phyloP scores from a whole-genome alignment of 2,329 filamentous ascomycete genomes.

The Stagonosporopsis rhizophila region DNA sequence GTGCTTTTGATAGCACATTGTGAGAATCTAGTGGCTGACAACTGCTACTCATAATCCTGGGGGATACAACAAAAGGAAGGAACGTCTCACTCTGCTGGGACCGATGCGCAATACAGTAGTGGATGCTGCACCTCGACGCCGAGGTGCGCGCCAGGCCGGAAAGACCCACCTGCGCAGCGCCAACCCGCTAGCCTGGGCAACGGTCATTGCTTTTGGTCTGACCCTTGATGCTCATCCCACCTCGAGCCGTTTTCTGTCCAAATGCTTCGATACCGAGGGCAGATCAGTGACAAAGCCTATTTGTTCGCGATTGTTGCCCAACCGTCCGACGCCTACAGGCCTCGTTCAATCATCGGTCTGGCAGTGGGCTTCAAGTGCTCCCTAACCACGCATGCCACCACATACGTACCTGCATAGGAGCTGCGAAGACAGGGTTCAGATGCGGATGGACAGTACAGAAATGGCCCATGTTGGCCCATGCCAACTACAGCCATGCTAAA shows the following conservation, averaged over 20 bases:
- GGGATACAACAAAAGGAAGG: constrained; percentile 11
- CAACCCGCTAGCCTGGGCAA: constrained; percentile 6
- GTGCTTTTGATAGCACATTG: constrained; percentile 16
- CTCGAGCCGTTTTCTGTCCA: neutral
- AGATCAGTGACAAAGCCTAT: constrained; percentile 9
- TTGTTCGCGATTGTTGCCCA: neutral
- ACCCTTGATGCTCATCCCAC: constrained; percentile 19
- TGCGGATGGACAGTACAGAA: neutral
- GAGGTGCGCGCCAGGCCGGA: constrained; percentile 15
- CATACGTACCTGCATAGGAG: neutral
- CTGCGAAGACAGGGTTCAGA: neutral
- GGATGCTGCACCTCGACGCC: constrained; percentile 12
- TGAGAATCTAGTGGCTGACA: constrained; percentile 4
- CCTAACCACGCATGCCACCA: neutral
- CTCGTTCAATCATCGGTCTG: neutral
- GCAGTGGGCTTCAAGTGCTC: neutral
- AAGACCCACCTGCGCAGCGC: constrained; percentile 6
- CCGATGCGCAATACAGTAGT: constrained; percentile 6
- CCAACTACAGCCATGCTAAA: neutral
- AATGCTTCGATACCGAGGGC: neutral
- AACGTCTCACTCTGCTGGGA: constrained; percentile 12
- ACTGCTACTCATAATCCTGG: constrained; percentile 14
- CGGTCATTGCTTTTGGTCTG: constrained; percentile 13
- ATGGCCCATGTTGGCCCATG: neutral
- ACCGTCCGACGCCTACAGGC: neutral